A percentile compares a stretch with the other conserved stretches of the same genome.
These are phyloP conservation scores for Solanum aculeatissimum DNA, from an alignment of 305 asterid genomes.

Conservation along the genomic window DNA sequence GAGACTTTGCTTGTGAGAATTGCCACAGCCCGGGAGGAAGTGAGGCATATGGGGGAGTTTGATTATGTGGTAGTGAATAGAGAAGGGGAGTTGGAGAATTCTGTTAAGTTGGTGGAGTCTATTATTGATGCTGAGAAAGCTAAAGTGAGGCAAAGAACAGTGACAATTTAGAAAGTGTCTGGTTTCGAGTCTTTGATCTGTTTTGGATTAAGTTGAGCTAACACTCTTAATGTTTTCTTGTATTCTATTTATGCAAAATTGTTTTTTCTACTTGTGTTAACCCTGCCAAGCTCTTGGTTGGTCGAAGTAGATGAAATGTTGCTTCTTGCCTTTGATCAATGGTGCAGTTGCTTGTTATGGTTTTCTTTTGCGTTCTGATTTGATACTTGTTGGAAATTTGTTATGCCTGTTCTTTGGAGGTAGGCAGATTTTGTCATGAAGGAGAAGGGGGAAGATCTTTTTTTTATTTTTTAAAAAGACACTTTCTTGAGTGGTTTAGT, in stretches of 20 bases:
- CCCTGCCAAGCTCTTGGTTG: not conserved
- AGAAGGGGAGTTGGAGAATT: conserved; percentile 80
- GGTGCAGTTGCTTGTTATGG: not conserved
- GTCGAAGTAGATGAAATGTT: not conserved
- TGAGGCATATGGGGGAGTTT: conserved; percentile 66
- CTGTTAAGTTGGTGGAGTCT: conserved; percentile 61
- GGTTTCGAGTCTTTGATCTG: not conserved
- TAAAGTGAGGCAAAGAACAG: conserved; percentile 53
- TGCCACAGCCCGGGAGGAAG: conserved; percentile 72
- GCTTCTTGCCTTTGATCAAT: not conserved
- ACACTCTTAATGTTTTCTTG: not conserved
- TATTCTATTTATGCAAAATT: not conserved
- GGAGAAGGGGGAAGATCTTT: not conserved
- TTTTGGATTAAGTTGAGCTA: not conserved
- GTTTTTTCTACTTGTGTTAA: not conserved
- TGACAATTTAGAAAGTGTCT: conserved; percentile 24
- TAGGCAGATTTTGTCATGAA: not conserved
- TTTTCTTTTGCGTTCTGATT: not conserved
- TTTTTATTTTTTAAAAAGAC: not conserved
- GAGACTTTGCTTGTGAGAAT: conserved; percentile 72
- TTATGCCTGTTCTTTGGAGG: not conserved
- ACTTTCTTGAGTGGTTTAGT: not conserved
- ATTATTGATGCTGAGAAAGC: conserved; percentile 97
- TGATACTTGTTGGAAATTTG: not conserved
- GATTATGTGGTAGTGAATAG: conserved; percentile 86